Percentiles rank a stretch among this genome's conserved stretches.
Conservation (phyloP, 768 basidiomycete genomes). For the Lanmaoa pseudosensibilis region DNA sequence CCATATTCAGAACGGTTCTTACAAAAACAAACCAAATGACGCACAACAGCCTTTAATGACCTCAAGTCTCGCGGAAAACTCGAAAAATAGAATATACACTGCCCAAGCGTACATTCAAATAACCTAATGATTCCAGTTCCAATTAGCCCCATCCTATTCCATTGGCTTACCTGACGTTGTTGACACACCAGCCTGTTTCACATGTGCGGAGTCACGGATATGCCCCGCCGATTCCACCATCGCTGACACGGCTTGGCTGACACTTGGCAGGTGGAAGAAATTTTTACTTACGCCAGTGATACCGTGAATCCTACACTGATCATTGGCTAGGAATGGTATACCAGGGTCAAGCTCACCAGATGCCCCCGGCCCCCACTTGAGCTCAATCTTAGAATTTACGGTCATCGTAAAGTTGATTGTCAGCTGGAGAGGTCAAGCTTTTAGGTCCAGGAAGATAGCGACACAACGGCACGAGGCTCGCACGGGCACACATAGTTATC, state of each 20-base stretch:
- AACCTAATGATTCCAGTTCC: neutral
- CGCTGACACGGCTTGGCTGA: neutral
- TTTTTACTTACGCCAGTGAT: neutral
- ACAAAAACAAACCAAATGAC: neutral
- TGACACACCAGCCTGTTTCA: neutral
- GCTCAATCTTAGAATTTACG: neutral
- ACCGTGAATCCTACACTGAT: neutral
- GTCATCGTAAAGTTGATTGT: neutral
- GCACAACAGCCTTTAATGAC: slow-evolving; percentile 4
- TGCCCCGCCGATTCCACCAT: neutral
- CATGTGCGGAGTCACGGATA: neutral
- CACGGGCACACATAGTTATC: neutral
- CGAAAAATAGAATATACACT: slow-evolving; percentile 4
- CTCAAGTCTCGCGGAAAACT: slow-evolving; percentile 7
- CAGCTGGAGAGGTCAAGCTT: neutral
- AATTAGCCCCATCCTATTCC: neutral
- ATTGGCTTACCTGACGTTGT: neutral
- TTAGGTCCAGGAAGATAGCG: neutral
- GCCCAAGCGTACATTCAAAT: slow-evolving; percentile 12
- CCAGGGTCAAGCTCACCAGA: slow-evolving; percentile 6
- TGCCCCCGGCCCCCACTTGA: neutral
- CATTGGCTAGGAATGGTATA: neutral
- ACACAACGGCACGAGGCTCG: too few species aligned
- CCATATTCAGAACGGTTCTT: neutral
- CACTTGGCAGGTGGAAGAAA: neutral